These are phyloP conservation scores for Pyrrhoderma lamaoense DNA, from an alignment of 1,284 basidiomycete genomes.

Conservation along the genomic window DNA sequence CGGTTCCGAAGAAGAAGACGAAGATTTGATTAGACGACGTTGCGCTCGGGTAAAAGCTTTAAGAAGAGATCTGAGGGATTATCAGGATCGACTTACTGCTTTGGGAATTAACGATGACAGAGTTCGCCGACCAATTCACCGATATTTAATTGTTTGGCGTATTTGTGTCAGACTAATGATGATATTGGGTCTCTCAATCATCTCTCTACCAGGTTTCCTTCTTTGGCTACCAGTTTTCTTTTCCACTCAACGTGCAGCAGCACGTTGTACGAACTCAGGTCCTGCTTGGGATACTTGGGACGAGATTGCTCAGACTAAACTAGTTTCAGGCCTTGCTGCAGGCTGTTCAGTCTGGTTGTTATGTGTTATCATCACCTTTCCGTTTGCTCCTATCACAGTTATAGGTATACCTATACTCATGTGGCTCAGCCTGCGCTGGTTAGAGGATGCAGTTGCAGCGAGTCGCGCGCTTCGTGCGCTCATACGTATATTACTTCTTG, in stretches of 20 bases:
- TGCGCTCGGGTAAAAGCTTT: constrained; percentile 35
- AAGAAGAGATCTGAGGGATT: constrained; percentile 56
- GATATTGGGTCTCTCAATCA: constrained; percentile 55
- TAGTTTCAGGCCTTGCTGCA: constrained; percentile 70
- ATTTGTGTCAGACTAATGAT: constrained; percentile 58
- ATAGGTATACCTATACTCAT: constrained; percentile 62
- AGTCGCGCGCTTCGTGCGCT: constrained; percentile 65
- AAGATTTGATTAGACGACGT: constrained; percentile 20
- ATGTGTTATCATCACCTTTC: constrained; percentile 50
- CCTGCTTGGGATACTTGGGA: constrained; percentile 78
- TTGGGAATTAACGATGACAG: constrained; percentile 78
- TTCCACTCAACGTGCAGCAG: constrained; percentile 57
- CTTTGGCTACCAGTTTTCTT: constrained; percentile 74
- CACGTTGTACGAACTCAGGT: constrained; percentile 67
- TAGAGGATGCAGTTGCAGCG: constrained; percentile 74
- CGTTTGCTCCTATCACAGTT: constrained; percentile 46
- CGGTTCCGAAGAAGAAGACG: constrained; percentile 25
- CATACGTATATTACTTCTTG: constrained; percentile 55
- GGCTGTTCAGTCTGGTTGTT: constrained; percentile 58
- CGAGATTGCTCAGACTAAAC: constrained; percentile 84
- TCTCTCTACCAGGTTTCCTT: constrained; percentile 74
- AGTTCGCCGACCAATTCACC: constrained; percentile 55
- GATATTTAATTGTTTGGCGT: constrained; percentile 50
- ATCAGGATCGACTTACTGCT: constrained; percentile 60
- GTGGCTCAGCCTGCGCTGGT: constrained; percentile 84